These are phyloP conservation scores for Goffeauzyma gilvescens DNA, from an alignment of 768 basidiomycete genomes.

Conservation along the genomic window DNA sequence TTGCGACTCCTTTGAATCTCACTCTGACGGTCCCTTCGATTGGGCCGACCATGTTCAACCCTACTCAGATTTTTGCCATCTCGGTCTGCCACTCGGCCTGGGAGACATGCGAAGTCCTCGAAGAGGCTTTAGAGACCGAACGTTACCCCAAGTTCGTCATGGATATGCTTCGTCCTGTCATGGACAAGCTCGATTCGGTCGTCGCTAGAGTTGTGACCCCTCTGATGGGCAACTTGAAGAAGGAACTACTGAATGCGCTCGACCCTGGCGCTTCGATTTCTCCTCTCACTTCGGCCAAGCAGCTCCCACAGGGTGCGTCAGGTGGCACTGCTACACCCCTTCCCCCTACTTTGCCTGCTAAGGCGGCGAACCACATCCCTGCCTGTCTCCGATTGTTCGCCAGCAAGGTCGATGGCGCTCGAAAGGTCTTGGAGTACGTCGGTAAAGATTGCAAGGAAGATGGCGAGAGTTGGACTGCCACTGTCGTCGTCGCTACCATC, in stretches of 20 bases:
- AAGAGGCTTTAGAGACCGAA: slow-evolving; percentile 23
- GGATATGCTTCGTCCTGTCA: slow-evolving; percentile 28
- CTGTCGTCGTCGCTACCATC: slow-evolving; percentile 28
- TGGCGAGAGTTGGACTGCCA: slow-evolving; percentile 31
- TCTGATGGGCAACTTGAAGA: slow-evolving; percentile 22
- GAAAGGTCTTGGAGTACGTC: slow-evolving; percentile 26
- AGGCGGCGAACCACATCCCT: slow-evolving; percentile 17
- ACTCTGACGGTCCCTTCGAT: slow-evolving; percentile 27
- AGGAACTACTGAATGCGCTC: slow-evolving; percentile 7
- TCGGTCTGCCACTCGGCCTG: slow-evolving; percentile 30
- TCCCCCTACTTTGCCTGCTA: background rate
- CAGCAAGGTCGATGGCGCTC: slow-evolving; percentile 21
- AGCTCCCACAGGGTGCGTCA: background rate
- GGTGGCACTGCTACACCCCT: background rate
- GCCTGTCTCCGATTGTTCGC: slow-evolving; percentile 28
- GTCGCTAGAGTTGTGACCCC: slow-evolving; percentile 30
- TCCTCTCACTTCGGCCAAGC: slow-evolving; percentile 2
- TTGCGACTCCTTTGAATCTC: slow-evolving; percentile 57
- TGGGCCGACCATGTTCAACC: slow-evolving; percentile 19
- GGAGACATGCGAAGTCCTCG: slow-evolving; percentile 31
- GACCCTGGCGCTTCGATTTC: background rate
- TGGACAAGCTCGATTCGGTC: slow-evolving; percentile 31
- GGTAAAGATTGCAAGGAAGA: slow-evolving; percentile 27
- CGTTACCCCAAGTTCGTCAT: slow-evolving; percentile 27
- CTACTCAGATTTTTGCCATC: slow-evolving; percentile 23